Conservation (phyloP, 495 filamentous ascomycete species). For the Neurospora terricola region DNA sequence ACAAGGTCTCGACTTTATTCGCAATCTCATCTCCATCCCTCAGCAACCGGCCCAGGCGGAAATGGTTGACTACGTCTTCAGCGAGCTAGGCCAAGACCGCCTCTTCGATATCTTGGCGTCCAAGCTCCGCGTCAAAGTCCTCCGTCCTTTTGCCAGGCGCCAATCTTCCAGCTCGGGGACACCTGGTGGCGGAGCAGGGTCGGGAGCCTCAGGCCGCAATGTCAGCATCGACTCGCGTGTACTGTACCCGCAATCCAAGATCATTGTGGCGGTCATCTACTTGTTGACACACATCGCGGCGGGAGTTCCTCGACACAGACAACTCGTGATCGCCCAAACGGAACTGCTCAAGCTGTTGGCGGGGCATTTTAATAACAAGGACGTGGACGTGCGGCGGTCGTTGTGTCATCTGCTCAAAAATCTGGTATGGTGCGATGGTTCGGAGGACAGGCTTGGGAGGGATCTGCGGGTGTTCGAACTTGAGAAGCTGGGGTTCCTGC, state of each 20-base stretch:
- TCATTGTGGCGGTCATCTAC: slow-evolving; percentile 63
- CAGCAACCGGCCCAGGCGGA: slow-evolving; percentile 31
- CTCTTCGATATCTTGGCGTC: slow-evolving; percentile 66
- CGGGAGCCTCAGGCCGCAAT: background rate
- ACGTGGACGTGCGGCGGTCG: slow-evolving; percentile 59
- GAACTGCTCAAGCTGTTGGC: slow-evolving; percentile 54
- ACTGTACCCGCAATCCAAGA: slow-evolving; percentile 54
- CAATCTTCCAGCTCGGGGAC: slow-evolving; percentile 1
- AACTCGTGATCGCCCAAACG: slow-evolving; percentile 47
- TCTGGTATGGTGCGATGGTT: slow-evolving; percentile 69
- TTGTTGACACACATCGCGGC: slow-evolving; percentile 82
- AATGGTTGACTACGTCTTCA: slow-evolving; percentile 80
- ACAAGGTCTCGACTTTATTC: slow-evolving; percentile 75
- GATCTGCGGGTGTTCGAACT: slow-evolving; percentile 57
- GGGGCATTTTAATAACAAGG: slow-evolving; percentile 60
- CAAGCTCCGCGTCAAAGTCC: slow-evolving; percentile 53
- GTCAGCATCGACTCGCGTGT: slow-evolving; percentile 27
- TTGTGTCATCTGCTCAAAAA: slow-evolving; percentile 78
- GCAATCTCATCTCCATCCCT: slow-evolving; percentile 65
- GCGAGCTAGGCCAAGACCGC: slow-evolving; percentile 59
- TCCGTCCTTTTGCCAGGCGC: slow-evolving; percentile 34
- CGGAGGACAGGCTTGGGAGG: slow-evolving; percentile 49
- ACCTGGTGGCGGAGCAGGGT: background rate
- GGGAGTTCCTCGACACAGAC: slow-evolving; percentile 62
- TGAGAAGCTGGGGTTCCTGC: slow-evolving; percentile 57